Evolutionary conservation across 306 rosid species (phyloP).

Genomic region (Purshia tridentata): DNA sequence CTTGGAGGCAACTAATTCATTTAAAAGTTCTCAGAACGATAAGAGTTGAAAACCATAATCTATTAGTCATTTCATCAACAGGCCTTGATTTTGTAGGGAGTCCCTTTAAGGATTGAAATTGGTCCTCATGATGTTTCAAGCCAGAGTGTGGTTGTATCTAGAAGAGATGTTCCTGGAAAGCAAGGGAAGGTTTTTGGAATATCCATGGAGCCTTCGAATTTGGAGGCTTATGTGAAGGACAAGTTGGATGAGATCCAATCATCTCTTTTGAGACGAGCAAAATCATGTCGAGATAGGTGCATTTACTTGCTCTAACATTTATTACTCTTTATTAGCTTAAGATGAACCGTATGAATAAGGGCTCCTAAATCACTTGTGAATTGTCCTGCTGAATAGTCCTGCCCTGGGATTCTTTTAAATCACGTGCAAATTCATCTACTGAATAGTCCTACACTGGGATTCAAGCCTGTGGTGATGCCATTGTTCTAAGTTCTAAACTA

Average conservation of each 20-base stretch:
- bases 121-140: slow-evolving; percentile 89
- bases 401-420: not conserved
- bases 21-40: not conserved
- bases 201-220: slow-evolving; percentile 76
- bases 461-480: slow-evolving; percentile 12
- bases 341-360: too few relatives aligned
- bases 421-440: not conserved
- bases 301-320: slow-evolving; percentile 17
- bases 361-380: too few relatives aligned
- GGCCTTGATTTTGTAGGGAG: slow-evolving; percentile 58
- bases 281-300: slow-evolving; percentile 81
- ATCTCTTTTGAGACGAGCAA: slow-evolving; percentile 60
- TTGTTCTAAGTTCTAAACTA: slow-evolving; percentile 3
- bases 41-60: not conserved
- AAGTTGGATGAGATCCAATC: slow-evolving; percentile 82
- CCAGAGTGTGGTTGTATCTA: slow-evolving; percentile 75
- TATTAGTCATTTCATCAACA: not conserved
- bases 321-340: not conserved
- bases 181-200: slow-evolving; percentile 88
- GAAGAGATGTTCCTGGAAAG: slow-evolving; percentile 94
- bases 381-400: too few relatives aligned
- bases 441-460: slow-evolving; percentile 7
- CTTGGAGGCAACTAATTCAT: not conserved
- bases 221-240: slow-evolving; percentile 69
- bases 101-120: slow-evolving; percentile 87